These are phyloP conservation scores for Pseudopyricularia cyperi DNA, from an alignment of 2,329 filamentous ascomycete species.

Conservation along the genomic window DNA sequence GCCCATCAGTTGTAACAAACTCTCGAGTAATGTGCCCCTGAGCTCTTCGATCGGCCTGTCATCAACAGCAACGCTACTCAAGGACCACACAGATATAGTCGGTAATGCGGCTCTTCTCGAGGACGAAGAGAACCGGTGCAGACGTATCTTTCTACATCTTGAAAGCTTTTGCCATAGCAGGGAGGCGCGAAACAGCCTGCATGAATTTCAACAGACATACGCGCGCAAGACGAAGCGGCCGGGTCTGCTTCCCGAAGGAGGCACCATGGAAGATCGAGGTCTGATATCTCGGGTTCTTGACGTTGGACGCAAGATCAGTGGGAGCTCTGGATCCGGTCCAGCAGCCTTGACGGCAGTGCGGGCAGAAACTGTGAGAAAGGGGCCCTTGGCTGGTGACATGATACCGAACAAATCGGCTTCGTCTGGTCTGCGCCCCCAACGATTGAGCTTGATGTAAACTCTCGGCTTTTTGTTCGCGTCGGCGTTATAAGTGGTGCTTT, in stretches of 20 bases:
- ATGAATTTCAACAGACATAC: slow-evolving; percentile 34
- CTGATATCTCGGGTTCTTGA: slow-evolving; percentile 3
- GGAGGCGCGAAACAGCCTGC: slow-evolving; percentile 34
- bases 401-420: background rate
- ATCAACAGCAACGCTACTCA: background rate
- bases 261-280: slow-evolving; percentile 14
- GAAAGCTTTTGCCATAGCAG: slow-evolving; percentile 30
- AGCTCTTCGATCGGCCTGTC: background rate
- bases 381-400: background rate
- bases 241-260: slow-evolving; percentile 25
- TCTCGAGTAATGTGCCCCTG: background rate
- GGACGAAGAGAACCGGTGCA: slow-evolving; percentile 28
- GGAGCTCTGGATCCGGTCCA: background rate
- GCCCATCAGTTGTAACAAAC: background rate
- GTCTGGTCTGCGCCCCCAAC: background rate
- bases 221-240: slow-evolving; percentile 25
- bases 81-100: background rate
- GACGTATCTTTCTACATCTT: slow-evolving; percentile 32
- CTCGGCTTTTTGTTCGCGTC: background rate
- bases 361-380: background rate
- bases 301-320: background rate
- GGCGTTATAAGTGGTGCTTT: background rate
- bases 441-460: background rate
- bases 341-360: background rate
- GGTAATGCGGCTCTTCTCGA: slow-evolving; percentile 8